Base-by-base conservation (phyloP, 805 yeast genomes). In the Suhomyces canberraensis region DNA sequence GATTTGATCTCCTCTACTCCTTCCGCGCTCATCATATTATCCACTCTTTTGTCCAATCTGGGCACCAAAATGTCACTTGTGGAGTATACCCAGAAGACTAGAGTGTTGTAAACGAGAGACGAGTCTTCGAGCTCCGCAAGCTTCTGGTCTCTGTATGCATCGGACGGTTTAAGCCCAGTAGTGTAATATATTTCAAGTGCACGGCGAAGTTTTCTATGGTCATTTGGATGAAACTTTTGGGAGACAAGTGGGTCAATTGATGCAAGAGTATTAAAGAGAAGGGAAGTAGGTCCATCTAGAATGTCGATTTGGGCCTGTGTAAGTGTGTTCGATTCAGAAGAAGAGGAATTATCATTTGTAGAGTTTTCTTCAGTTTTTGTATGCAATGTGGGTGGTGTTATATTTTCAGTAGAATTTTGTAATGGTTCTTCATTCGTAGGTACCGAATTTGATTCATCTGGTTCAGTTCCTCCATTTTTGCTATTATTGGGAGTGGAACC, bases 161-260 rank as follows among this genome's bases (percentile, higher is more conserved):
- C 81, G 36, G 95, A 84, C 0, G 96, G 83, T 36, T 62, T 72
- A 33, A 65, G 64, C 1, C 85, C 85, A 0, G 95, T 82, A 1
- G 72, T 61, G 46, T 69, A 84, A 56, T 64, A 84, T 7, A 93
- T 82, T 51, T 90, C 96, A 21, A 93, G 60, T 24, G 95, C 93
- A 42, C 97, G 63, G 41, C 81, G 65, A 3, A 93, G 66, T 44
- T 96, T 72, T 31, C 98, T 65, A 2, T 75, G 72, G 55, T 93
- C 98, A 48, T 87, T 84, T 0, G 98, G 98, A 58, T 93, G 98
- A 55, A 87, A 93, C 54, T 88, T 91, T 14, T 66, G 67, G 0
- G 91, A 82, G 11, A 90, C 75, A 2, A 60, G 56, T 0, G 96
- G 95, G 52, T 93, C 98, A 3, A 73, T 55, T 17, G 61, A 48